Percentiles rank a stretch among this genome's conserved stretches.
These are phyloP conservation scores for Brassica napus DNA, from an alignment of 345 rosid genomes.

Conservation along the genomic window Da-Ae NC_063446.1:29975501-29976000, in stretches of 20 bases:
- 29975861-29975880: neutral
- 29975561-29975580: neutral
- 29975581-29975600: neutral
- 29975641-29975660: neutral
- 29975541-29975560: neutral
- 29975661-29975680: neutral
- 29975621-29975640: neutral
- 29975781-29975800: neutral
- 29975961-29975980: no score
- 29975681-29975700: neutral
- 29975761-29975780: neutral
- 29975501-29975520: neutral
- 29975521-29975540: neutral
- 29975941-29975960: neutral
- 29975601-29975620: neutral
- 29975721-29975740: neutral
- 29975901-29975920: neutral
- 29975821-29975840: neutral
- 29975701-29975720: neutral
- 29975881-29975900: neutral
- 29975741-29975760: neutral
- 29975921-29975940: neutral
- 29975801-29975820: neutral
- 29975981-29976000: neutral
- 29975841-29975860: neutral